Percentiles rank a stretch among this genome's conserved stretches.
Evolutionary conservation across 192 early-diverging fungal species (phyloP).

Genomic region (Chytriomyces sp.): DNA sequence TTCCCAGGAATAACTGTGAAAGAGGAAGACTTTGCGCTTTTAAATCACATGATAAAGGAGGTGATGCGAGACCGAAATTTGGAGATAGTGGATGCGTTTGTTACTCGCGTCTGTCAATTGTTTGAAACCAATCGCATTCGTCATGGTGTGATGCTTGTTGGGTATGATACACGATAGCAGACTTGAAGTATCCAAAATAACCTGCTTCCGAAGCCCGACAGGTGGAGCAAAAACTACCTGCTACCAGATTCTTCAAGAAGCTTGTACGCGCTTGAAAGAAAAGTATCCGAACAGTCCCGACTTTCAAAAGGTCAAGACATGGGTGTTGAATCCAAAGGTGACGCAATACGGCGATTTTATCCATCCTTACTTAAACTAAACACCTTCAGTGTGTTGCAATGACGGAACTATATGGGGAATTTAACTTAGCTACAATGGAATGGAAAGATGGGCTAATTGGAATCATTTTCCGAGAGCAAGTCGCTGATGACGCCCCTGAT

Average conservation of each 20-base stretch:
- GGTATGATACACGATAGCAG: conserved; percentile 1
- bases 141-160: conserved; percentile 66
- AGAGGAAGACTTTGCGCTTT: conserved; percentile 55
- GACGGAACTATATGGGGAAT: conserved; percentile 65
- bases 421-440: conserved; percentile 63
- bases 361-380: background rate
- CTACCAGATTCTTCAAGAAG: conserved; percentile 57
- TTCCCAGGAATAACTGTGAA: conserved; percentile 55
- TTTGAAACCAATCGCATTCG: conserved; percentile 60
- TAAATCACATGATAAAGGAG: conserved; percentile 52
- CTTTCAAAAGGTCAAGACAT: conserved; percentile 56
- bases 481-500: conserved; percentile 52
- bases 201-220: conserved; percentile 43
- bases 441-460: conserved; percentile 68
- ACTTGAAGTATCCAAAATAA: no score
- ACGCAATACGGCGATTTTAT: background rate
- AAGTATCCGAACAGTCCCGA: conserved; percentile 34
- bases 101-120: conserved; percentile 58
- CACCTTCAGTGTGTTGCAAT: conserved; percentile 52
- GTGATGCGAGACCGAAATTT: conserved; percentile 48
- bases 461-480: conserved; percentile 55
- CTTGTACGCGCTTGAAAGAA: conserved; percentile 46
- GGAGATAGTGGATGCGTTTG: conserved; percentile 56
- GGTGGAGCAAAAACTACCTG: conserved; percentile 65
- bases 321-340: conserved; percentile 66